phyloP scores from a whole-genome alignment of 2,329 filamentous ascomycete genomes.

The Nannizzia gypsea region DNA sequence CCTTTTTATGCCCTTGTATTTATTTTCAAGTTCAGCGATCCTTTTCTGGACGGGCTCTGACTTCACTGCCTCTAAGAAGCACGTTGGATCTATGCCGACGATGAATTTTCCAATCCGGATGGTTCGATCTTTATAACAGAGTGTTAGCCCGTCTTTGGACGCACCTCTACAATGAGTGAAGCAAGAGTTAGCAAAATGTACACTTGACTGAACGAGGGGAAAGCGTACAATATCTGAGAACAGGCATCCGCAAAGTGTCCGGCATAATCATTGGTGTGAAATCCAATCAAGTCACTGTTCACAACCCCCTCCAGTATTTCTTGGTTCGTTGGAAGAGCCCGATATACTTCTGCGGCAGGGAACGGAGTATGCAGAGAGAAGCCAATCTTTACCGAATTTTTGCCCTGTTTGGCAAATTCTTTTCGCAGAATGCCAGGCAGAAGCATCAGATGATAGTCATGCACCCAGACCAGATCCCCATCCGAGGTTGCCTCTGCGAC shows the following conservation, averaged over 20 bases:
- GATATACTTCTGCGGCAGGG: constrained; percentile 87
- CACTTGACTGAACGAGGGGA: background rate
- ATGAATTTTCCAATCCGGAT: constrained; percentile 83
- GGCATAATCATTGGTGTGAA: constrained; percentile 91
- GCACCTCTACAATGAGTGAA: constrained; percentile 52
- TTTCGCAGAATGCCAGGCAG: constrained; percentile 81
- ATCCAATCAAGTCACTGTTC: constrained; percentile 83
- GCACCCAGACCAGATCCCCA: constrained; percentile 81
- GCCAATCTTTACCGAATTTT: constrained; percentile 70
- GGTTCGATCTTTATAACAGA: constrained; percentile 71
- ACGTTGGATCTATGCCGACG: constrained; percentile 89
- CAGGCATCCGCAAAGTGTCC: constrained; percentile 91
- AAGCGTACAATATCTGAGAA: constrained; percentile 61
- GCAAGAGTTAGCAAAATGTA: background rate
- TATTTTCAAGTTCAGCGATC: constrained; percentile 55
- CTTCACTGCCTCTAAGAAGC: constrained; percentile 66
- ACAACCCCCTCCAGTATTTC: constrained; percentile 82
- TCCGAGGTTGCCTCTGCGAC: constrained; percentile 83
- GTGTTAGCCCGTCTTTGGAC: constrained; percentile 85
- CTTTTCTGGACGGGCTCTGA: constrained; percentile 59
- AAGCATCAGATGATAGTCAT: constrained; percentile 88
- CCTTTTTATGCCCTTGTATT: constrained; percentile 80
- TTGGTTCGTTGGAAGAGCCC: constrained; percentile 76
- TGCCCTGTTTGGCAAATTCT: constrained; percentile 53
- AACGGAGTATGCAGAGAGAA: constrained; percentile 94